Base-by-base conservation (phyloP, 176 grass and related monocot genomes). In the Melocanna baccifera region DNA sequence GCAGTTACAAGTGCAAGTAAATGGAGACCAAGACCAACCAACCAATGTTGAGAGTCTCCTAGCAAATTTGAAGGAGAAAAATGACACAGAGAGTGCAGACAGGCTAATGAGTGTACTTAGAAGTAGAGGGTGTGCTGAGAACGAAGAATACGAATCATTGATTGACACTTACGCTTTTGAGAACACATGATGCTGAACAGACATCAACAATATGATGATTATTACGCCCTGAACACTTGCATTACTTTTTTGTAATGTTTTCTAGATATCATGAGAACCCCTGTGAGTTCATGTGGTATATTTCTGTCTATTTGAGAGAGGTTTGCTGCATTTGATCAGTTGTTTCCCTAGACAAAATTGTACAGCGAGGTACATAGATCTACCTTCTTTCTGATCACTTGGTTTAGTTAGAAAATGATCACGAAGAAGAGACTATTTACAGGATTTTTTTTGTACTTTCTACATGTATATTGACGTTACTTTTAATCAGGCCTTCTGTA, bases 21-120 rank as follows among this genome's bases (percentile, higher is more conserved):
- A 79, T 98, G 92, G 92, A 92, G 83, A 79, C 96, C 93, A 65
- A 93, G 89, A 58, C 83, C 85, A 40, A 59, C 83, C 85, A 40
- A 59, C 68, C 68, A 85, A 88, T 59, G 84, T 95, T 48, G 87
- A 84, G 74, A 84, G 9, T 73, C 86, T 98, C 48, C 75, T 98
- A 6, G 72, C 89, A 45, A 73, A 82, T 70, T 98, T 90, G 70
- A 90, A 88, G 79, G 88, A 94, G 79, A 82, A 82, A 14, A 88
- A 90, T 50, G 90, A 93, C 74, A 48, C 43, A 69, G 75, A 83
- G 50, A 73, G 89, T 41, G 55, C 53, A 28, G 69, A 90, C 51
- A 80, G 88, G 80, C 55, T 95, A 42, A 26, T 87, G 47, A 88
- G 40, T 52, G 70, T 93, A 65, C 88, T 98, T 32, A 85, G 82